A percentile compares a stretch with the other conserved stretches of the same genome.
These are phyloP conservation scores for Claviceps paspali DNA, from an alignment of 2,329 filamentous ascomycete genomes.

Conservation along the genomic window DNA sequence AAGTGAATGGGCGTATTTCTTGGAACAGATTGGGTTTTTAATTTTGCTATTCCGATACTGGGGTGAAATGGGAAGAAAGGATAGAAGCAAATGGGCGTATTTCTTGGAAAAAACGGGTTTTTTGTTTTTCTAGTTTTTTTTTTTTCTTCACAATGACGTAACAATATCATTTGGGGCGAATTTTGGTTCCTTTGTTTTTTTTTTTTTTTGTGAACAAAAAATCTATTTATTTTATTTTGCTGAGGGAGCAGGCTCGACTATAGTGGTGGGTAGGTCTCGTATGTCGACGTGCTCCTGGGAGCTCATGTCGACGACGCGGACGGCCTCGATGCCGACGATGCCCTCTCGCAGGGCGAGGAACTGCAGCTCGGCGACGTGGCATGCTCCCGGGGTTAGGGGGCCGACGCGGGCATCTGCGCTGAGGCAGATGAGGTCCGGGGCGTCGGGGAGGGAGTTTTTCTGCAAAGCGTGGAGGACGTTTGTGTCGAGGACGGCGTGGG, in stretches of 20 bases:
- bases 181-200: no score
- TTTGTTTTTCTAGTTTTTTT: no score
- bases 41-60: no score
- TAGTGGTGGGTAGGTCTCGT: conserved; percentile 54
- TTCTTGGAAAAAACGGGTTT: no score
- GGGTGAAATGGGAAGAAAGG: no score
- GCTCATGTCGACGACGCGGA: conserved; percentile 57
- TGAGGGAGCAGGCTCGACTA: conserved; percentile 31
- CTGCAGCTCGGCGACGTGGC: conserved; percentile 56
- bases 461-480: conserved; percentile 58
- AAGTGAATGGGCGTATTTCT: no score
- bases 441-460: conserved; percentile 45
- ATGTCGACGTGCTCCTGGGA: conserved; percentile 68
- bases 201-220: not conserved
- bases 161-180: no score
- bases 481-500: conserved; percentile 57
- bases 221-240: no score
- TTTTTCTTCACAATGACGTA: no score
- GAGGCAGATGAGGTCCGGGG: conserved; percentile 55
- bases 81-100: no score
- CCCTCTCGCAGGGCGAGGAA: conserved; percentile 56
- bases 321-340: conserved; percentile 53
- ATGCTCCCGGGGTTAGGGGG: conserved; percentile 55
- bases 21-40: no score
- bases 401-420: conserved; percentile 62